Evolutionary conservation across 1,139 yeast species (phyloP).

Genomic region (Pneumocystis oryctolagi): DNA sequence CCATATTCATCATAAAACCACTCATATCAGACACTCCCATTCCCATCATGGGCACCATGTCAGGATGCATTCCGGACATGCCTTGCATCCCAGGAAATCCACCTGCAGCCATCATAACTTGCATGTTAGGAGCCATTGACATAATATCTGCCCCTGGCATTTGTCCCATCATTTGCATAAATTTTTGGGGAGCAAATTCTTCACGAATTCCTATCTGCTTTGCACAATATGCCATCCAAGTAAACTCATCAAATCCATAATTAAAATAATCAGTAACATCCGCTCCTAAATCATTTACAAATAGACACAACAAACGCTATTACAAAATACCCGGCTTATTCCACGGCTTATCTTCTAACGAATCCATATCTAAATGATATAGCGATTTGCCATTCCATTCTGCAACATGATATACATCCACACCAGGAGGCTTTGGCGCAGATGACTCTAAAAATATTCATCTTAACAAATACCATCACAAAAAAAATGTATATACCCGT

Average conservation of each 20-base stretch:
- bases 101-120: conserved; percentile 2
- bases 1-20: conserved; percentile 2
- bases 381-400: conserved; percentile 70
- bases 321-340: conserved; percentile 44
- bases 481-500: conserved; percentile 1
- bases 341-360: conserved; percentile 91
- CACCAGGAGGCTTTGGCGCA: conserved; percentile 28
- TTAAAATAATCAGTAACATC: conserved; percentile 88
- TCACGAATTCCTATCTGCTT: conserved; percentile 74
- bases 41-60: background rate
- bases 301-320: background rate
- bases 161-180: conserved; percentile 20
- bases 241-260: conserved; percentile 88
- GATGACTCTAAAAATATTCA: conserved; percentile 24
- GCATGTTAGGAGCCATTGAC: conserved; percentile 9
- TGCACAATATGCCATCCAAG: conserved; percentile 87
- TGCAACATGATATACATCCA: conserved; percentile 70
- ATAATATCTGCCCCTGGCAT: background rate
- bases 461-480: conserved; percentile 24
- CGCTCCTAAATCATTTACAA: conserved; percentile 38
- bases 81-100: conserved; percentile 6
- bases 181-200: conserved; percentile 49
- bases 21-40: conserved; percentile 2
- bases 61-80: conserved; percentile 10
- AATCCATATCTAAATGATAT: conserved; percentile 69